phyloP scores from a whole-genome alignment of 202 grass and related monocot genomes.

The Alloteropsis angusta region DNA sequence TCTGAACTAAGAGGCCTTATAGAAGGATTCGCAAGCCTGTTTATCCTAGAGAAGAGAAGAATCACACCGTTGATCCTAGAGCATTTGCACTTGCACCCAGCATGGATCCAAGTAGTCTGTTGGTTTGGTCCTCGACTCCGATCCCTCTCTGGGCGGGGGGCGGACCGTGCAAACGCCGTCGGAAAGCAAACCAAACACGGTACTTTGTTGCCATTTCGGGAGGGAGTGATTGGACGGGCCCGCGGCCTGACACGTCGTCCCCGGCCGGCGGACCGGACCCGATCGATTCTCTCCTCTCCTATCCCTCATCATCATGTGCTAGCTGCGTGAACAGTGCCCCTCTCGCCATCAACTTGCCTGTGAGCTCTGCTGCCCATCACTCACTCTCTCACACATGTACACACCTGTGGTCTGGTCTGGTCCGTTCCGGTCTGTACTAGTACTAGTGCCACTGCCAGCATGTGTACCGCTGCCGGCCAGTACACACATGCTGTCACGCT shows the following conservation, averaged over 20 bases:
- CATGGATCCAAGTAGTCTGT: too few species aligned
- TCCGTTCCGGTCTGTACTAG: neutral
- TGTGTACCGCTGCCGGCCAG: too few species aligned
- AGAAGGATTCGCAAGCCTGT: too few species aligned
- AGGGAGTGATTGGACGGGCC: neutral
- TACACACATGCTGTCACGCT: neutral
- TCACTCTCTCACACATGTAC: too few species aligned
- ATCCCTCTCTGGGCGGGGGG: too few species aligned
- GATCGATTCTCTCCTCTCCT: neutral
- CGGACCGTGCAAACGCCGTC: neutral
- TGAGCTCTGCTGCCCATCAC: neutral
- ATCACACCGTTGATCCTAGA: too few species aligned
- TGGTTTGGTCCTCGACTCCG: too few species aligned
- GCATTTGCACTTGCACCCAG: neutral
- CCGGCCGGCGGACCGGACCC: neutral
- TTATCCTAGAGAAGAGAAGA: too few species aligned
- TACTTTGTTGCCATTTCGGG: conserved; percentile 35
- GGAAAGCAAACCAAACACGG: conserved; percentile 6
- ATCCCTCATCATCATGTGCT: neutral
- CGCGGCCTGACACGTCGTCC: conserved; percentile 21
- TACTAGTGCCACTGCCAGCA: too few species aligned
- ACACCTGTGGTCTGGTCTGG: conserved; percentile 6
- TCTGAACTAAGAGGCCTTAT: too few species aligned
- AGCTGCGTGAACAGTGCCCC: conserved; percentile 28
- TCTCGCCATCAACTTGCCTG: neutral